These are phyloP conservation scores for Aspergillus felis DNA, from an alignment of 2,329 filamentous ascomycete genomes.

Conservation along the genomic window DNA sequence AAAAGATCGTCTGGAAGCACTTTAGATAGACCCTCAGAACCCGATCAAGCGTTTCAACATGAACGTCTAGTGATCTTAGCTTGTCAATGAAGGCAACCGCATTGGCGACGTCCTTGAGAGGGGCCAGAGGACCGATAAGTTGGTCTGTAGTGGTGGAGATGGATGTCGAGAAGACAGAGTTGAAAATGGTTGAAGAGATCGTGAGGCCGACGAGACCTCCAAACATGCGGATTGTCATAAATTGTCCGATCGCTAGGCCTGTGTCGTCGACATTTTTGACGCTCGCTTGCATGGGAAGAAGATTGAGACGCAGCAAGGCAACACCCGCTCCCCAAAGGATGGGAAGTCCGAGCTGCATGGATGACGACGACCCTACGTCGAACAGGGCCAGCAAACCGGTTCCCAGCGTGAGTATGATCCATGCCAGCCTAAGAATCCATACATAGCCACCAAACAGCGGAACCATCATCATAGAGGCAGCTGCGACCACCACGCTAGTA, in stretches of 20 bases:
- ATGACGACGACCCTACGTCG: not conserved
- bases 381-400: constrained; percentile 2
- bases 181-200: constrained; percentile 1
- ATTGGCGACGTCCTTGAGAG: not conserved
- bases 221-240: not conserved
- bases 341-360: constrained; percentile 2
- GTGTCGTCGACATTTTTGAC: constrained; percentile 4
- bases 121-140: not conserved
- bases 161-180: not conserved
- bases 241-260: constrained; percentile 2
- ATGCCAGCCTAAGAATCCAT: constrained; percentile 2
- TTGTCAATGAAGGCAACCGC: not conserved
- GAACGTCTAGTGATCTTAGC: not conserved
- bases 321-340: constrained; percentile 1
- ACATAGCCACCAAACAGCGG: constrained; percentile 1
- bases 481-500: not conserved
- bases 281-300: constrained; percentile 7
- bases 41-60: not conserved
- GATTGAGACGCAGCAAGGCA: constrained; percentile 4
- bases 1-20: constrained; percentile 4
- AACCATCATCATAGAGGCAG: constrained; percentile 1
- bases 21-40: not conserved
- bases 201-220: constrained; percentile 1
- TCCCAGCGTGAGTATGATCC: constrained; percentile 5
- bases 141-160: not conserved